Conservation (phyloP, 345 rosid genomes). For the Cardamine resedifolia region DNA sequence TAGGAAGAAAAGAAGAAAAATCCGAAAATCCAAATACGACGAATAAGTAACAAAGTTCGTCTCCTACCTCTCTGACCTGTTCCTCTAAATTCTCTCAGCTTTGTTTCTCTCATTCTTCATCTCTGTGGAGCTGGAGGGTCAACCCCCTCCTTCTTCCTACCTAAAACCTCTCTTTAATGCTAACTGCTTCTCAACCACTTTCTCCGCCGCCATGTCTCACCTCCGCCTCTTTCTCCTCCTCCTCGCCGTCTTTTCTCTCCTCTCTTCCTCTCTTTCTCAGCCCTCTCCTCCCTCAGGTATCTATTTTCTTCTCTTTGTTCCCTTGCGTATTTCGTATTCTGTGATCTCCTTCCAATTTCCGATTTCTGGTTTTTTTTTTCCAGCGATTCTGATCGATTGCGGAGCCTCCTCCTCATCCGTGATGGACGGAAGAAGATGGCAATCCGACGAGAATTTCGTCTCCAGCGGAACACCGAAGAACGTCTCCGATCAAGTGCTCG, state of each 20-base stretch:
- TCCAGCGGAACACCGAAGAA: conserved; percentile 51
- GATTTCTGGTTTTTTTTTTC: background rate
- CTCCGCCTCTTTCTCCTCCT: conserved; percentile 29
- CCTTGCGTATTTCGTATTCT: background rate
- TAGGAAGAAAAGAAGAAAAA: background rate
- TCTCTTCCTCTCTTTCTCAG: conserved; percentile 49
- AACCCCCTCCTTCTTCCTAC: conserved; percentile 52
- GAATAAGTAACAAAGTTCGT: background rate
- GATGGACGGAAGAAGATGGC: conserved; percentile 57
- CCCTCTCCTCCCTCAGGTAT: conserved; percentile 45
- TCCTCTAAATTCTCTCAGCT: conserved; percentile 48
- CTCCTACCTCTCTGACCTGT: conserved; percentile 28
- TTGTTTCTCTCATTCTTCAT: conserved; percentile 34
- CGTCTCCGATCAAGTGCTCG: conserved; percentile 37
- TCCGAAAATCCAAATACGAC: background rate
- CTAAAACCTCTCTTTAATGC: conserved; percentile 20
- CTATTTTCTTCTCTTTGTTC: background rate
- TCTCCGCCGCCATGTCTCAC: conserved; percentile 36
- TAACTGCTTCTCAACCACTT: conserved; percentile 10
- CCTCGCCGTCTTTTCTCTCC: conserved; percentile 39
- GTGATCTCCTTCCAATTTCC: background rate
- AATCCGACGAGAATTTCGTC: conserved; percentile 52
- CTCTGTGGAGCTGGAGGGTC: conserved; percentile 44
- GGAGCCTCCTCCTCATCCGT: conserved; percentile 49
- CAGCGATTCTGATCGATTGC: conserved; percentile 73